These are phyloP conservation scores for Trichoderma citrinoviride DNA, from an alignment of 2,329 filamentous ascomycete species.

Conservation along the genomic window DNA sequence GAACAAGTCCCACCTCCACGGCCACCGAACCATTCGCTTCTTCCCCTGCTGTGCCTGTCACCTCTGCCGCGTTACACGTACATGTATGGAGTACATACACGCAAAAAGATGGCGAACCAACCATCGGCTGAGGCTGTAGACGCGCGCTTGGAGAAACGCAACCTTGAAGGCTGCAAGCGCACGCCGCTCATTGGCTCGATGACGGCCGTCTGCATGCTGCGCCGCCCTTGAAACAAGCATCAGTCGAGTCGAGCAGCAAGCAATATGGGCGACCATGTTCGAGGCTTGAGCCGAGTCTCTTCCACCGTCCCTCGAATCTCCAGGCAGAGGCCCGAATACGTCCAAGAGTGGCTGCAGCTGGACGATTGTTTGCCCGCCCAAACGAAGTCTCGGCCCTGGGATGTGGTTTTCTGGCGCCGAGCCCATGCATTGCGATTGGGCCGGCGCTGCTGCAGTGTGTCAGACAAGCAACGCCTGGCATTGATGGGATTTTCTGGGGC, in stretches of 20 bases:
- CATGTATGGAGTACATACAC: too few relatives aligned
- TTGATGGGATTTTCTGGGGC: conserved; percentile 1
- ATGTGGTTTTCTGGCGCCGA: background rate
- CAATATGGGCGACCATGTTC: too few relatives aligned
- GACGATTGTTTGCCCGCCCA: background rate
- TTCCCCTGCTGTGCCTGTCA: background rate
- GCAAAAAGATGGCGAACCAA: background rate
- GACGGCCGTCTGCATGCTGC: conserved; percentile 1
- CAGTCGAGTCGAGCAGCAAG: background rate
- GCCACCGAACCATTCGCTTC: background rate
- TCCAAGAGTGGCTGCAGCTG: background rate
- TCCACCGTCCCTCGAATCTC: background rate
- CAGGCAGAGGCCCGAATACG: background rate
- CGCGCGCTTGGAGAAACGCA: conserved; percentile 14
- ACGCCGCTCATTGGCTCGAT: background rate
- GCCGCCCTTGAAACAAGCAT: conserved; percentile 13
- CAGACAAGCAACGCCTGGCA: conserved; percentile 8
- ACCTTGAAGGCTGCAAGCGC: background rate
- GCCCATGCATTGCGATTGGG: background rate
- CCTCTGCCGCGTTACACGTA: background rate
- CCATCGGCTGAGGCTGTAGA: background rate
- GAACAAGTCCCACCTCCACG: background rate
- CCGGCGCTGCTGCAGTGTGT: conserved; percentile 2
- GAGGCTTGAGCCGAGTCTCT: background rate
- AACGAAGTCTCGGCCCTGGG: background rate